Conservation (phyloP, 1,284 basidiomycete genomes). For the Pyrrhoderma noxium region DNA sequence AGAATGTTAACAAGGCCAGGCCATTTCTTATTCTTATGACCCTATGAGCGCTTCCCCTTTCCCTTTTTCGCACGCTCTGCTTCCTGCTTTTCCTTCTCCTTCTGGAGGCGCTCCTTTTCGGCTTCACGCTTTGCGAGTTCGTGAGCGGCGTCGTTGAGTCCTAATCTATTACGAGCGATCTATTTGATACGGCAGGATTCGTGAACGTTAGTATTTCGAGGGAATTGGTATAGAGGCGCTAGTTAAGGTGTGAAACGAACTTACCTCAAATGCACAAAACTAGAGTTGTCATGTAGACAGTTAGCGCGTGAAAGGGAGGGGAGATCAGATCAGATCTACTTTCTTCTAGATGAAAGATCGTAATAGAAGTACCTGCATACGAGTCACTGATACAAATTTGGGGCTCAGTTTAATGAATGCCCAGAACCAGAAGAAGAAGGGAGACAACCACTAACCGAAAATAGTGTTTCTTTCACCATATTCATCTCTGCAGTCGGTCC, state of each 20-base stretch:
- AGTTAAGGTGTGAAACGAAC: conserved; percentile 17
- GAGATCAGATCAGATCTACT: too few relatives aligned
- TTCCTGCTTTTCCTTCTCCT: conserved; percentile 38
- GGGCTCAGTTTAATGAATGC: not conserved
- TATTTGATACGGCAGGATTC: conserved; percentile 25
- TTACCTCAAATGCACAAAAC: conserved; percentile 88
- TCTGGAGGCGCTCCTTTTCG: conserved; percentile 50
- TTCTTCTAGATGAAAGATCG: not conserved
- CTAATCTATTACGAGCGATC: conserved; percentile 89
- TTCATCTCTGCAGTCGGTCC: conserved; percentile 73
- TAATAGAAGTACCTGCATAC: conserved; percentile 56
- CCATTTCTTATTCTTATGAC: too few relatives aligned
- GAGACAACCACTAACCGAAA: conserved; percentile 56
- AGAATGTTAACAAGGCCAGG: too few relatives aligned
- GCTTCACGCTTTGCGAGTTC: conserved; percentile 69
- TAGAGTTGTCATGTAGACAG: conserved; percentile 26
- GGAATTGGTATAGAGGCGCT: not conserved
- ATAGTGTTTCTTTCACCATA: conserved; percentile 94
- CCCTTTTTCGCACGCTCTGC: conserved; percentile 36
- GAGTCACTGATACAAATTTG: conserved; percentile 53
- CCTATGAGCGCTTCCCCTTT: conserved; percentile 19
- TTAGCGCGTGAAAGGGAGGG: too few relatives aligned
- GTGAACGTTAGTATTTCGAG: too few relatives aligned
- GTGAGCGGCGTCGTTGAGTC: conserved; percentile 88
- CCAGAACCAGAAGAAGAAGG: not conserved